Percentiles rank a stretch among this genome's conserved stretches.
Conservation (phyloP, 1,284 basidiomycete species). For the Trametes hirsuta region DNA sequence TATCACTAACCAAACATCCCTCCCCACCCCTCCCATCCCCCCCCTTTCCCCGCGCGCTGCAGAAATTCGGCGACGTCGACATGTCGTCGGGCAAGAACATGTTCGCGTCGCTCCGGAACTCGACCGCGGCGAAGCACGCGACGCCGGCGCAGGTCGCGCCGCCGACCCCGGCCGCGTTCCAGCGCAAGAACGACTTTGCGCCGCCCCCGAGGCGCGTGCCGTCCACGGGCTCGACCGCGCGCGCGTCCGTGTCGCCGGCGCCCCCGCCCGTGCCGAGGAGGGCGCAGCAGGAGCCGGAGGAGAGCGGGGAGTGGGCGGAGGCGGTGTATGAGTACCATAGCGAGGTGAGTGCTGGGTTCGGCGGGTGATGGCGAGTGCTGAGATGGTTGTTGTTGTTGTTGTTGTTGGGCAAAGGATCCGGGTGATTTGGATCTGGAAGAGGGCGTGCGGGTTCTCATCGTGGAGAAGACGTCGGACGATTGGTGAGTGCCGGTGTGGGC, state of each 20-base stretch:
- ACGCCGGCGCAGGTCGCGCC: constrained; percentile 40
- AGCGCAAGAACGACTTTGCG: constrained; percentile 45
- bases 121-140: constrained; percentile 45
- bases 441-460: constrained; percentile 58
- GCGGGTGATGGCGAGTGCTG: neutral
- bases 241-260: constrained; percentile 28
- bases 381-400: neutral
- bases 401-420: constrained; percentile 50
- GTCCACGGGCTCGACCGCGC: constrained; percentile 26
- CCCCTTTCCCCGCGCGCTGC: neutral
- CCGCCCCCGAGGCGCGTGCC: constrained; percentile 57
- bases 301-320: constrained; percentile 73
- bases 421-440: constrained; percentile 63
- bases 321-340: constrained; percentile 76
- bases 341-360: constrained; percentile 42
- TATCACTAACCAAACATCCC: neutral
- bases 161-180: constrained; percentile 52
- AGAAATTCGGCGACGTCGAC: constrained; percentile 66
- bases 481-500: constrained; percentile 51
- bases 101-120: constrained; percentile 49
- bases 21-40: neutral
- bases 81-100: constrained; percentile 54
- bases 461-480: constrained; percentile 69
- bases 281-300: constrained; percentile 35
- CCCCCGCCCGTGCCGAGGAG: constrained; percentile 30